These are phyloP conservation scores for Talaromyces sp. DNA, from an alignment of 2,329 filamentous ascomycete genomes.

Conservation along the genomic window DNA sequence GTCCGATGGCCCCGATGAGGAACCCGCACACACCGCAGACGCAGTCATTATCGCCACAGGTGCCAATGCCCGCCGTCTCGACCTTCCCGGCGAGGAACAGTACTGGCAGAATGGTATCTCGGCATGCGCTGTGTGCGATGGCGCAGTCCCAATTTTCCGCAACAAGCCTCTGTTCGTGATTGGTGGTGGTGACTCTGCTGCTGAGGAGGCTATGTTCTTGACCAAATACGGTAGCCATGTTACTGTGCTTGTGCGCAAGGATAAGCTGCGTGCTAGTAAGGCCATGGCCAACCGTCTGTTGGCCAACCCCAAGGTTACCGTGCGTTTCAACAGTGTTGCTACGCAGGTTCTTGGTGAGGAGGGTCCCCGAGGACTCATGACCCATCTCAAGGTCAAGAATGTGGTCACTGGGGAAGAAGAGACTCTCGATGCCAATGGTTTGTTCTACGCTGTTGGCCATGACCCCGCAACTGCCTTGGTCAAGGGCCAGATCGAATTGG, in stretches of 20 bases:
- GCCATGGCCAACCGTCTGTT: slow-evolving; percentile 87
- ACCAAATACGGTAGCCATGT: slow-evolving; percentile 97
- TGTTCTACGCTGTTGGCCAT: slow-evolving; percentile 97
- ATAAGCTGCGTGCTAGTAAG: slow-evolving; percentile 80
- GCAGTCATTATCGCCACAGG: slow-evolving; percentile 92
- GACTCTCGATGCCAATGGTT: slow-evolving; percentile 81
- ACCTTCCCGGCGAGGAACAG: slow-evolving; percentile 81
- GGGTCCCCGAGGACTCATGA: slow-evolving; percentile 74
- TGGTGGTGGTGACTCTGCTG: slow-evolving; percentile 92
- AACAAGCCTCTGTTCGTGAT: slow-evolving; percentile 95
- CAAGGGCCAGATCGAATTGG: slow-evolving; percentile 83
- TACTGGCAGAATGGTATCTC: slow-evolving; percentile 98
- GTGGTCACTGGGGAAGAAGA: slow-evolving; percentile 70
- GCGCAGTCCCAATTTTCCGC: slow-evolving; percentile 93
- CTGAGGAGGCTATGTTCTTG: slow-evolving; percentile 94
- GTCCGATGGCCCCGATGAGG: slow-evolving; percentile 66
- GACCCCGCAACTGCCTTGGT: slow-evolving; percentile 89
- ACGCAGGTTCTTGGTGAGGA: slow-evolving; percentile 81
- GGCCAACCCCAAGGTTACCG: slow-evolving; percentile 82
- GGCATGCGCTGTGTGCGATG: slow-evolving; percentile 95
- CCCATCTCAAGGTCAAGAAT: slow-evolving; percentile 78
- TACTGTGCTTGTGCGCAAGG: slow-evolving; percentile 84
- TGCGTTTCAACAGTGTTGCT: slow-evolving; percentile 78
- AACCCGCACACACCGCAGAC: slow-evolving; percentile 77
- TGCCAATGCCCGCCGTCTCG: slow-evolving; percentile 80